Evolutionary conservation across 371 early-diverging fungal genomes (phyloP).

Genomic region (Mucor lusitanicus): DNA sequence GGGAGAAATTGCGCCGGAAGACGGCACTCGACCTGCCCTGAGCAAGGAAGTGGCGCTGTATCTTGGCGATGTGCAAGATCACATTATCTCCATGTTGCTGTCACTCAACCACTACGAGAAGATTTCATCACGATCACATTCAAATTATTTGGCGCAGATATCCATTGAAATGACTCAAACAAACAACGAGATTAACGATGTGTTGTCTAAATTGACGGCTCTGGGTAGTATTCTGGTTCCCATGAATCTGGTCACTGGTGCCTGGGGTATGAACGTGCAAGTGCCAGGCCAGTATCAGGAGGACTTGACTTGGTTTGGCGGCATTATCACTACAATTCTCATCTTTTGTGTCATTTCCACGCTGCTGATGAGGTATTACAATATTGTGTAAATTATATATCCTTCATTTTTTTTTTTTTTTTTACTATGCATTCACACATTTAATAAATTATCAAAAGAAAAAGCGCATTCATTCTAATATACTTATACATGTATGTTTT

Average conservation of each 20-base stretch:
- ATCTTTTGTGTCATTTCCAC: conserved; percentile 29
- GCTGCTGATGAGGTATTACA: conserved; percentile 30
- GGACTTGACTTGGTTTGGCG: conserved; percentile 31
- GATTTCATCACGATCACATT: conserved; percentile 88
- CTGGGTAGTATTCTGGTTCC: conserved; percentile 93
- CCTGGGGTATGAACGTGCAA: conserved; percentile 91
- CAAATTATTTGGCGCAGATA: conserved; percentile 96
- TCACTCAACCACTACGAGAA: conserved; percentile 89
- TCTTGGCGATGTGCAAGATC: conserved; percentile 94
- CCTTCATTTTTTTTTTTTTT: neutral
- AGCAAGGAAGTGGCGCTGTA: conserved; percentile 76
- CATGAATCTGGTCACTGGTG: conserved; percentile 91
- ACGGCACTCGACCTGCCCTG: conserved; percentile 41
- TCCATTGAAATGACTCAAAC: conserved; percentile 95
- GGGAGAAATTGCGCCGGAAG: conserved; percentile 54
- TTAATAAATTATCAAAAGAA: neutral
- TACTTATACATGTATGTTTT: neutral
- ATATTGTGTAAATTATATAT: conserved; percentile 21
- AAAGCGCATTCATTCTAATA: too few relatives aligned
- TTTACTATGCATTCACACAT: neutral
- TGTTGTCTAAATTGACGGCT: conserved; percentile 88
- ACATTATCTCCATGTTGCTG: conserved; percentile 91
- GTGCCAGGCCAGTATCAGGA: conserved; percentile 69
- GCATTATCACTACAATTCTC: conserved; percentile 29
- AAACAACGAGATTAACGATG: conserved; percentile 89